phyloP scores from a whole-genome alignment of 2,329 filamentous ascomycete species.

The Apiospora aurea region DNA sequence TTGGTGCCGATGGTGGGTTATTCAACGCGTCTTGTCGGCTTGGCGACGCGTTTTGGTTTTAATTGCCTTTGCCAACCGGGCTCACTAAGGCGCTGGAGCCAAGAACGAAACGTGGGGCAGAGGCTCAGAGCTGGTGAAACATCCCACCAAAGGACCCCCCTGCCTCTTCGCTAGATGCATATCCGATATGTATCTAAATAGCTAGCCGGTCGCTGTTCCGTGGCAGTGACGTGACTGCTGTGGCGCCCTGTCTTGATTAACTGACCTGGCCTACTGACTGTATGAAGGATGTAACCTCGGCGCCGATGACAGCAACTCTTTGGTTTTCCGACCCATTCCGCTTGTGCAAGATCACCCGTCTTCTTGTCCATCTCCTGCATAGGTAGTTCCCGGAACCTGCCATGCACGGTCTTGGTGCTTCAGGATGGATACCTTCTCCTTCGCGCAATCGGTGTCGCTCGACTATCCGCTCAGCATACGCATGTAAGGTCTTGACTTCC shows the following conservation, averaged over 20 bases:
- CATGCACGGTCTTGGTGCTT: conserved; percentile 18
- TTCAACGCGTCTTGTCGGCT: neutral
- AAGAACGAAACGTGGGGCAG: conserved; percentile 7
- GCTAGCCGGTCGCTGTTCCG: neutral
- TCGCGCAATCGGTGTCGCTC: conserved; percentile 87
- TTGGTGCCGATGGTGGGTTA: neutral
- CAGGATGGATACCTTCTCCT: conserved; percentile 92
- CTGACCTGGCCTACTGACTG: neutral
- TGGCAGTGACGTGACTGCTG: conserved; percentile 14
- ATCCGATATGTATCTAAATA: conserved; percentile 3
- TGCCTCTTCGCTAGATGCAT: conserved; percentile 1
- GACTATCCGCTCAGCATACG: conserved; percentile 74
- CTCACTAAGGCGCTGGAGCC: neutral
- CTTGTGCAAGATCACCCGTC: neutral
- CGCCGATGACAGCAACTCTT: neutral
- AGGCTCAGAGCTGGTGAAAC: neutral
- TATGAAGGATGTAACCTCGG: neutral
- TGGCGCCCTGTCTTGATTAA: neutral
- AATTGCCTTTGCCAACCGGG: neutral
- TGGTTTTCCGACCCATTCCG: neutral
- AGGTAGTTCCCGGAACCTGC: conserved; percentile 3
- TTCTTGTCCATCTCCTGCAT: neutral
- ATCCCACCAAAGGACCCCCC: neutral
- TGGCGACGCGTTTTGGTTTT: conserved; percentile 24
- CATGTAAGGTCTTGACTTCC: conserved; percentile 56